Conservation (phyloP, 2,329 filamentous ascomycete species). For the Fusarium sulawesiense region DNA sequence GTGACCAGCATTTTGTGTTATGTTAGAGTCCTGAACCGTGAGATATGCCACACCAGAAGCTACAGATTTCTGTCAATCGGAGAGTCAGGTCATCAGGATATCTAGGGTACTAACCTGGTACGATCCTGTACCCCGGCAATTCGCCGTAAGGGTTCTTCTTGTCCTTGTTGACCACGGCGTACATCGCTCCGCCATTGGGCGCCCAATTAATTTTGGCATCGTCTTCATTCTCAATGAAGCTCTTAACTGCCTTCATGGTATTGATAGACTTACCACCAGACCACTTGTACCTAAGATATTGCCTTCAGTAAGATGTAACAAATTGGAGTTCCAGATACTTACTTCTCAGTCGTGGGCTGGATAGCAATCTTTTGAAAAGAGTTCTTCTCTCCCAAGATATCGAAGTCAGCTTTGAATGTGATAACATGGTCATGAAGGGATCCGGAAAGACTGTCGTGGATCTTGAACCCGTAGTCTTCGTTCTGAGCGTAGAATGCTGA, state of each 20-base stretch:
- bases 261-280: not conserved
- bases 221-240: slow-evolving; percentile 5
- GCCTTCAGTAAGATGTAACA: rapidly evolving
- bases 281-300: not conserved
- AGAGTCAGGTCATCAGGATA: rapidly evolving
- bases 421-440: not conserved
- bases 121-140: slow-evolving; percentile 2
- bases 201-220: slow-evolving; percentile 9
- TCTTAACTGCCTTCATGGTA: slow-evolving; percentile 6
- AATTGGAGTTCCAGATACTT: rapidly evolving
- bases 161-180: not conserved
- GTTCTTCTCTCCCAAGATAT: slow-evolving; percentile 2
- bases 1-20: not conserved
- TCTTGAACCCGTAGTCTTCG: slow-evolving; percentile 7
- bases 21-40: not conserved
- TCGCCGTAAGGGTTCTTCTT: slow-evolving; percentile 1
- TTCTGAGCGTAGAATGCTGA: slow-evolving; percentile 2
- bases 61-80: rapidly evolving
- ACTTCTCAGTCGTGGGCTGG: slow-evolving; percentile 1
- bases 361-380: slow-evolving; percentile 4
- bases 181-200: not conserved
- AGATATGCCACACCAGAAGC: slow-evolving; percentile 5
- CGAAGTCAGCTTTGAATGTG: not conserved
- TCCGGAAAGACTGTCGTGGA: not conserved
- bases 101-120: not conserved